Percentiles rank a stretch among this genome's conserved stretches.
phyloP scores from a whole-genome alignment of 306 rosid species.

The Cicer bijugum region DNA sequence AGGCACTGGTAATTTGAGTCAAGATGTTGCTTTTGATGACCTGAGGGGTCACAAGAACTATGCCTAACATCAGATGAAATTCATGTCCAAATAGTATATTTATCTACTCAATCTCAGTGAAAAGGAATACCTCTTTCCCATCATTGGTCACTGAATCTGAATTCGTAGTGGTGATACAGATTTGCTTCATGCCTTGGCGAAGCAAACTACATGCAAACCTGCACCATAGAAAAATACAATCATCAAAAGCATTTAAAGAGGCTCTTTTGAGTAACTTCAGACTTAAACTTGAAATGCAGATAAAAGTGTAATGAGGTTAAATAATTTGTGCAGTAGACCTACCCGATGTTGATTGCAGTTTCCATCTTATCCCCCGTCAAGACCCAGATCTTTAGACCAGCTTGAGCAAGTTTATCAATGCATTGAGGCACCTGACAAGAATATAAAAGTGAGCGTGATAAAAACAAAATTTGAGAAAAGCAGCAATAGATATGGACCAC shows the following conservation, averaged over 20 bases:
- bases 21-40: slow-evolving; percentile 73
- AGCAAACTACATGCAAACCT: slow-evolving; percentile 97
- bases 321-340: slow-evolving; percentile 46
- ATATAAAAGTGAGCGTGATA: slow-evolving; percentile 12
- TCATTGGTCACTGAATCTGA: slow-evolving; percentile 61
- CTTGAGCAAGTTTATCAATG: slow-evolving; percentile 99
- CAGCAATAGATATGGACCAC: slow-evolving; percentile 17
- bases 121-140: slow-evolving; percentile 66
- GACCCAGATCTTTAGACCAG: slow-evolving; percentile 98
- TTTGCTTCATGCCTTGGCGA: slow-evolving; percentile 94
- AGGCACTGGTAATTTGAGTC: slow-evolving; percentile 87
- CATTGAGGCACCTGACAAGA: slow-evolving; percentile 90
- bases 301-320: slow-evolving; percentile 26
- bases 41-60: slow-evolving; percentile 57
- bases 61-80: slow-evolving; percentile 60
- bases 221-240: slow-evolving; percentile 44
- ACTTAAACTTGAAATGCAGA: slow-evolving; percentile 34
- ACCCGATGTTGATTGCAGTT: slow-evolving; percentile 99
- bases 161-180: slow-evolving; percentile 64
- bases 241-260: slow-evolving; percentile 23
- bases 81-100: slow-evolving; percentile 43
- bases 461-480: slow-evolving; percentile 32
- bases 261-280: slow-evolving; percentile 34
- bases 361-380: slow-evolving; percentile 99
- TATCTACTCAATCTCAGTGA: slow-evolving; percentile 37